phyloP scores from a whole-genome alignment of 2,329 filamentous ascomycete species.

The Talaromyces sp. region DNA sequence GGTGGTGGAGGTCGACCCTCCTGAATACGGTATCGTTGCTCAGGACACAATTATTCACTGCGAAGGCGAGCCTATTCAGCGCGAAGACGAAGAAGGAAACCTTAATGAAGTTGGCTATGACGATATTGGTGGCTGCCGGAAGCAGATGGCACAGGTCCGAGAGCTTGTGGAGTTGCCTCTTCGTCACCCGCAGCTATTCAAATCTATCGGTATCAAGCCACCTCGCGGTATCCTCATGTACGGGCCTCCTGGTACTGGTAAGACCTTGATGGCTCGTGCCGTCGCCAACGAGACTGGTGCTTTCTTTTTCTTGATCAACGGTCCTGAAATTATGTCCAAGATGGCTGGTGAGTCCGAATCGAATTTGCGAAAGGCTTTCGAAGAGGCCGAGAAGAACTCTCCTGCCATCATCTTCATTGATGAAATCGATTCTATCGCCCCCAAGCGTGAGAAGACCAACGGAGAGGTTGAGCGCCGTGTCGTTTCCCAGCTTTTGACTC shows the following conservation, averaged over 20 bases:
- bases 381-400: conserved; percentile 96
- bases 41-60: conserved; percentile 99
- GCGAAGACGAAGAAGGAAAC: conserved; percentile 98
- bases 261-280: conserved; percentile 98
- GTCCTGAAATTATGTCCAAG: conserved; percentile 96
- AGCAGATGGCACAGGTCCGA: conserved; percentile 99
- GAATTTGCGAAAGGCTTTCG: conserved; percentile 99
- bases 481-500: conserved; percentile 97
- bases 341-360: conserved; percentile 99
- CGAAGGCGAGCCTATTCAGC: conserved; percentile 94
- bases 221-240: conserved; percentile 99
- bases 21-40: conserved; percentile 97
- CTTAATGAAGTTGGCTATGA: conserved; percentile 99
- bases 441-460: conserved; percentile 94
- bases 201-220: conserved; percentile 99
- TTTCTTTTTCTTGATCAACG: conserved; percentile 99
- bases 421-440: conserved; percentile 97
- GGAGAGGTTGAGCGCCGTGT: conserved; percentile 98
- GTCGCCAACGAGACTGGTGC: conserved; percentile 98
- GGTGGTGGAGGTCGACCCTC: conserved; percentile 96
- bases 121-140: conserved; percentile 97
- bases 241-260: conserved; percentile 98
- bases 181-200: conserved; percentile 97
- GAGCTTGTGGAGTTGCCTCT: conserved; percentile 97
- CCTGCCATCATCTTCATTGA: conserved; percentile 99